Conservation (phyloP, 768 basidiomycete genomes). For the Coprinopsis strossmayeri region DNA sequence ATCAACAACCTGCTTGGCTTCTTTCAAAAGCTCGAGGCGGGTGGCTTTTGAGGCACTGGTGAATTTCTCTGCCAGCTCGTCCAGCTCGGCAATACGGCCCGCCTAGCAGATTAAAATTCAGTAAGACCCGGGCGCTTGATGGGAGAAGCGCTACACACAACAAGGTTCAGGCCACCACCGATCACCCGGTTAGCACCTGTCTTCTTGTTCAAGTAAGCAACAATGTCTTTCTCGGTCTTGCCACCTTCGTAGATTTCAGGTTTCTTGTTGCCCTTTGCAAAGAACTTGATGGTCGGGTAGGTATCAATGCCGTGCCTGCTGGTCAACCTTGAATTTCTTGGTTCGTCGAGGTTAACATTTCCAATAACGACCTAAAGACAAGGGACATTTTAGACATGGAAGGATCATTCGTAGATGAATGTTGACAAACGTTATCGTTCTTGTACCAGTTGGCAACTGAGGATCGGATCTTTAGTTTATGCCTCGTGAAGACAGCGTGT, state of each 20-base stretch:
- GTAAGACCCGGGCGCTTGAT: slow-evolving; percentile 5
- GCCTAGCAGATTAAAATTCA: slow-evolving; percentile 40
- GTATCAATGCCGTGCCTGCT: slow-evolving; percentile 64
- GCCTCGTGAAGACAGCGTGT: background rate
- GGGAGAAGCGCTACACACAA: slow-evolving; percentile 31
- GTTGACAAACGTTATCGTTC: slow-evolving; percentile 58
- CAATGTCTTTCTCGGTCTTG: slow-evolving; percentile 70
- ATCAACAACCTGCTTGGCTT: slow-evolving; percentile 52
- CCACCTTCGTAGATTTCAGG: slow-evolving; percentile 63
- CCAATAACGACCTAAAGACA: slow-evolving; percentile 84
- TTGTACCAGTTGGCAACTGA: slow-evolving; percentile 75
- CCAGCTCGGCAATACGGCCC: slow-evolving; percentile 74
- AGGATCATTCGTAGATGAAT: background rate
- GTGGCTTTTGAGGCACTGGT: slow-evolving; percentile 50
- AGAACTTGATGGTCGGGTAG: slow-evolving; percentile 96
- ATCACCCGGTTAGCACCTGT: slow-evolving; percentile 82
- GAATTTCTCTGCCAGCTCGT: slow-evolving; percentile 72
- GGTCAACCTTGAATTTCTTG: slow-evolving; percentile 67
- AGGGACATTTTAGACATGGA: background rate
- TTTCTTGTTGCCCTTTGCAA: slow-evolving; percentile 53
- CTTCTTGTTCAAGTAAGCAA: slow-evolving; percentile 74
- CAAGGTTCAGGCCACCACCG: slow-evolving; percentile 73
- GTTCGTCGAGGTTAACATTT: slow-evolving; percentile 85
- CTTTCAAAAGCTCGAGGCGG: slow-evolving; percentile 56
- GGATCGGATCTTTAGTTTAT: slow-evolving; percentile 6